These are phyloP conservation scores for Thozetella sp. DNA, from an alignment of 495 filamentous ascomycete species.

Conservation along the genomic window DNA sequence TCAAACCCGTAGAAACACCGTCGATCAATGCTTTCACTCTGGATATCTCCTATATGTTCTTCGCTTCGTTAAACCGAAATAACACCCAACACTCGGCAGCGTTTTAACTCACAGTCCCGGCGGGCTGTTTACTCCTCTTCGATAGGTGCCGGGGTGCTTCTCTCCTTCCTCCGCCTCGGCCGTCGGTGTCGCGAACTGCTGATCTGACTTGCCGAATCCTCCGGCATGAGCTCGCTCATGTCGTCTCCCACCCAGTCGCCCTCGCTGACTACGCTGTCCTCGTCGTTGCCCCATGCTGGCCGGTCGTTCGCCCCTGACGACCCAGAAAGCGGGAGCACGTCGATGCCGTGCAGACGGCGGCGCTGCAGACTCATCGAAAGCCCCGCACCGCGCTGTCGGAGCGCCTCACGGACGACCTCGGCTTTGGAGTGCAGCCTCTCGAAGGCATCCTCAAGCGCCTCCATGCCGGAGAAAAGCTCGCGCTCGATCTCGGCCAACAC, in stretches of 20 bases:
- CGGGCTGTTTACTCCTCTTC: conserved; percentile 64
- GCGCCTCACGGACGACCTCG: conserved; percentile 74
- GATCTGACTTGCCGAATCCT: conserved; percentile 85
- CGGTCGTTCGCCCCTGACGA: conserved; percentile 39
- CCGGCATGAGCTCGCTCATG: conserved; percentile 72
- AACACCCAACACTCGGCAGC: too few species aligned
- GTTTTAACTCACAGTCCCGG: conserved; percentile 37
- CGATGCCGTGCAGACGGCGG: conserved; percentile 50
- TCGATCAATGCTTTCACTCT: too few species aligned
- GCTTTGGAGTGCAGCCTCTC: conserved; percentile 87
- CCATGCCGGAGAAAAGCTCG: conserved; percentile 92
- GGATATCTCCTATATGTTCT: too few species aligned
- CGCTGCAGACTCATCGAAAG: conserved; percentile 77
- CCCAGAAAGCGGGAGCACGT: conserved; percentile 41
- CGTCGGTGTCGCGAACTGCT: conserved; percentile 70
- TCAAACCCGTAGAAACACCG: too few species aligned
- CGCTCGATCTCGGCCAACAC: conserved; percentile 88
- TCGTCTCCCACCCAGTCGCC: conserved; percentile 68
- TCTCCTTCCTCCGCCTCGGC: conserved; percentile 70
- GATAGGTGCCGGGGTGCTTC: conserved; percentile 80
- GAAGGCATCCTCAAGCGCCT: conserved; percentile 92
- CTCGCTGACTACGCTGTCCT: conserved; percentile 50
- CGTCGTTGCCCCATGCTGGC: conserved; percentile 42
- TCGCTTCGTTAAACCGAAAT: too few species aligned
- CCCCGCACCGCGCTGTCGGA: conserved; percentile 79